phyloP scores from a whole-genome alignment of 1,284 basidiomycete genomes.

The Malassezia restricta region DNA sequence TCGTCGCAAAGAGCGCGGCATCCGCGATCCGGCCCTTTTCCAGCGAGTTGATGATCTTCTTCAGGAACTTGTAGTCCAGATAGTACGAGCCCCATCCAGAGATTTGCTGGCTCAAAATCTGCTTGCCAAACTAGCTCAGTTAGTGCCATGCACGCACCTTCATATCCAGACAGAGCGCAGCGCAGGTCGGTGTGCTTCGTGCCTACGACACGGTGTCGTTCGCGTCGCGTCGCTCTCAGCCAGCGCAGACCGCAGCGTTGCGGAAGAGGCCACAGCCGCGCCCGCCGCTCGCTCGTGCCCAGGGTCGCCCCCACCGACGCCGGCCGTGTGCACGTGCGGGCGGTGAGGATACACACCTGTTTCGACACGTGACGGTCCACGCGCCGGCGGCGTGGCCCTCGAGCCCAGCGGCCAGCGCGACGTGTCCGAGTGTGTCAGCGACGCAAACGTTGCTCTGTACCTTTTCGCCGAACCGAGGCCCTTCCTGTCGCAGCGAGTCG shows the following conservation, averaged over 20 bases:
- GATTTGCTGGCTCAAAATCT: constrained; percentile 88
- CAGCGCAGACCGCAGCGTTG: too few relatives aligned
- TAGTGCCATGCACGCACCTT: constrained; percentile 9
- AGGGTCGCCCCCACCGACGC: too few relatives aligned
- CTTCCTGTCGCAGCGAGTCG: background rate
- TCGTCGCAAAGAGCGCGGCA: constrained; percentile 71
- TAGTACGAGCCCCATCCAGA: constrained; percentile 95
- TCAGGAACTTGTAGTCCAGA: constrained; percentile 94
- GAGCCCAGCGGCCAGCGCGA: too few relatives aligned
- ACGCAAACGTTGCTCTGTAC: too few relatives aligned
- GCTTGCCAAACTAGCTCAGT: constrained; percentile 77
- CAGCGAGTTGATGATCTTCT: constrained; percentile 97
- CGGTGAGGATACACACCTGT: too few relatives aligned
- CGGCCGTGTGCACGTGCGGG: too few relatives aligned
- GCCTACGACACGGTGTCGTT: background rate
- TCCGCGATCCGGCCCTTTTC: constrained; percentile 79
- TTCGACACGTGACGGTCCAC: too few relatives aligned
- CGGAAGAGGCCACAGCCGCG: too few relatives aligned
- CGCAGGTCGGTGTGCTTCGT: background rate
- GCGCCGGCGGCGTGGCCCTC: too few relatives aligned
- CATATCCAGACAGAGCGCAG: constrained; percentile 2
- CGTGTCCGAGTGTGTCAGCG: too few relatives aligned
- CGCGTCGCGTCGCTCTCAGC: background rate
- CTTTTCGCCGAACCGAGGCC: too few relatives aligned
- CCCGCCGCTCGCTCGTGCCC: too few relatives aligned